Conservation (phyloP, 169 alveolate species). For the Eimeria brunetti region DNA sequence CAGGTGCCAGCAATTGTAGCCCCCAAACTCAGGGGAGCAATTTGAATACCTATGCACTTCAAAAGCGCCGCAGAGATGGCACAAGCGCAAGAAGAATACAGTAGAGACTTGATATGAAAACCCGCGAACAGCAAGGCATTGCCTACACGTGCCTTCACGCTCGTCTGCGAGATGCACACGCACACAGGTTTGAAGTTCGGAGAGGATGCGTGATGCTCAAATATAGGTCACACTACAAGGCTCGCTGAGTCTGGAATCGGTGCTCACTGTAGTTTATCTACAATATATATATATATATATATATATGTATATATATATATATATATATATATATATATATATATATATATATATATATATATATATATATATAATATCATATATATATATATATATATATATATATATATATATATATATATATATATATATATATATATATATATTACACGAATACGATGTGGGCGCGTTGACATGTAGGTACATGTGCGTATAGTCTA, state of each 20-base stretch:
- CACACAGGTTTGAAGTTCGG: neutral
- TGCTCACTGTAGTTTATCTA: neutral
- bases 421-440: too few species aligned
- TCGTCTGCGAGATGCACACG: conserved; percentile 13
- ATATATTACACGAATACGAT: too few species aligned
- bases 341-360: neutral
- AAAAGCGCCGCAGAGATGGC: conserved; percentile 44
- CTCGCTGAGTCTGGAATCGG: neutral
- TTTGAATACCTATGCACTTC: conserved; percentile 37
- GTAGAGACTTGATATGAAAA: conserved; percentile 9
- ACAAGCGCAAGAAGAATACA: conserved; percentile 31
- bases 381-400: too few species aligned
- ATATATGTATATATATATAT: neutral
- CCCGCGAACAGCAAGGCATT: conserved; percentile 39
- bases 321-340: neutral
- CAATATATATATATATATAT: neutral
- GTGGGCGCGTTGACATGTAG: too few species aligned
- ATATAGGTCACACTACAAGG: neutral
- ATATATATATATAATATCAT: too few species aligned
- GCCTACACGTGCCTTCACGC: conserved; percentile 47
- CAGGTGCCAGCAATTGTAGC: conserved; percentile 30
- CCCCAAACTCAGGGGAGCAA: neutral
- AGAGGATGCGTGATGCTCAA: neutral
- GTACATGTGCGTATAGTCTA: neutral
- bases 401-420: too few species aligned